Percentiles rank a stretch among this genome's conserved stretches.
These are phyloP conservation scores for Penicillium carneum DNA, from an alignment of 2,329 filamentous ascomycete genomes.

Conservation along the genomic window DNA sequence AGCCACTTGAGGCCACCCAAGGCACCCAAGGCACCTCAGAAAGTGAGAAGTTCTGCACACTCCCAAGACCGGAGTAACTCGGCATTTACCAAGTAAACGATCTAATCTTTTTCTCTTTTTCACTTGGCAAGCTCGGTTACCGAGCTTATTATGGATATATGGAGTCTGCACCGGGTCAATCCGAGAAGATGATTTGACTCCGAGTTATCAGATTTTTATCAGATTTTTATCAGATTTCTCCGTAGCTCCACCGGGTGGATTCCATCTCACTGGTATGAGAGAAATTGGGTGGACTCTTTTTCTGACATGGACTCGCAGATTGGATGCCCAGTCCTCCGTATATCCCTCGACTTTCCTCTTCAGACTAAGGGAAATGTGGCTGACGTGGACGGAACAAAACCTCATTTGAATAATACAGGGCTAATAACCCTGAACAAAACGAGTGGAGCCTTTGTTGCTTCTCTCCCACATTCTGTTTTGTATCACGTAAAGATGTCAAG, in stretches of 20 bases:
- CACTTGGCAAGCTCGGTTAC: conserved; percentile 32
- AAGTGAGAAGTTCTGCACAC: neutral
- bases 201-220: conserved; percentile 31
- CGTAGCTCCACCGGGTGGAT: conserved; percentile 34
- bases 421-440: conserved; percentile 5
- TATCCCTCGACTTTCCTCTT: conserved; percentile 1
- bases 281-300: conserved; percentile 15
- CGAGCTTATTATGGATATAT: conserved; percentile 32
- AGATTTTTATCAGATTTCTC: conserved; percentile 33
- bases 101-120: conserved; percentile 17
- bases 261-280: conserved; percentile 16
- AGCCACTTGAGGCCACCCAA: neutral
- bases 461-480: neutral
- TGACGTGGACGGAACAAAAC: conserved; percentile 15
- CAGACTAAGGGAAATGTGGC: conserved; percentile 1
- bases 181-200: conserved; percentile 29
- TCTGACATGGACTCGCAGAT: conserved; percentile 6
- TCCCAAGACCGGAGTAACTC: neutral
- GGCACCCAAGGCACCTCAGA: neutral
- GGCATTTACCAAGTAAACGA: conserved; percentile 8
- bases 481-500: neutral
- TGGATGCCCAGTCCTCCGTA: neutral
- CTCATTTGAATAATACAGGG: neutral
- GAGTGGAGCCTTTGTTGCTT: conserved; percentile 9
- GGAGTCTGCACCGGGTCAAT: conserved; percentile 23